A percentile compares a stretch with the other conserved stretches of the same genome.
phyloP scores from a whole-genome alignment of 495 filamentous ascomycete genomes.

The Trypethelium eluteriae region DNA sequence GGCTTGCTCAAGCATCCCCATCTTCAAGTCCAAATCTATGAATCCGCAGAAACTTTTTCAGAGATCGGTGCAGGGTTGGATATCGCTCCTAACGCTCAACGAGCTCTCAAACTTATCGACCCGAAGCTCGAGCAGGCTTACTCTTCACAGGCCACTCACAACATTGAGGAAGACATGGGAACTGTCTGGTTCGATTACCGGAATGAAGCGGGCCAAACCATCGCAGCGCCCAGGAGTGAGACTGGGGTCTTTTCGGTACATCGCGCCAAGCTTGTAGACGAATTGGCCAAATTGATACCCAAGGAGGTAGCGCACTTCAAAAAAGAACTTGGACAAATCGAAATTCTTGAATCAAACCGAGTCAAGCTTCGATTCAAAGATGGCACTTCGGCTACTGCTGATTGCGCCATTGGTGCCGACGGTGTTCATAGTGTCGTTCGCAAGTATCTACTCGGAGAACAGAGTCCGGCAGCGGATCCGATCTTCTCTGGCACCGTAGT shows the following conservation, averaged over 20 bases:
- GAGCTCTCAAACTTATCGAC: slow-evolving; percentile 19
- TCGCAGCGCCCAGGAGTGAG: slow-evolving; percentile 21
- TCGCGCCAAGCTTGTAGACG: slow-evolving; percentile 21
- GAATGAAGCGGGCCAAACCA: slow-evolving; percentile 17
- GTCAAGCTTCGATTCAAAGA: slow-evolving; percentile 22
- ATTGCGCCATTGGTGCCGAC: slow-evolving; percentile 23
- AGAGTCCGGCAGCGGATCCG: slow-evolving; percentile 36
- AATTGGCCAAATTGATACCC: slow-evolving; percentile 19
- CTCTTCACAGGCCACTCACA: slow-evolving; percentile 16
- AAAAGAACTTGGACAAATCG: slow-evolving; percentile 18
- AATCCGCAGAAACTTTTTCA: slow-evolving; percentile 18
- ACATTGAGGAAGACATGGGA: slow-evolving; percentile 17
- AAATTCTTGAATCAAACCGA: slow-evolving; percentile 8
- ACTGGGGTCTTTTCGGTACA: slow-evolving; percentile 19
- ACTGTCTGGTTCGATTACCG: slow-evolving; percentile 20
- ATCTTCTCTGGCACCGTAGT: slow-evolving; percentile 18
- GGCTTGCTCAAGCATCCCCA: slow-evolving; percentile 19
- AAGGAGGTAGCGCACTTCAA: slow-evolving; percentile 18
- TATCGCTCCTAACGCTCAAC: slow-evolving; percentile 22
- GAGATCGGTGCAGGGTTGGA: slow-evolving; percentile 24
- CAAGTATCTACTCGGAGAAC: slow-evolving; percentile 34
- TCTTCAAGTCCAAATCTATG: slow-evolving; percentile 24
- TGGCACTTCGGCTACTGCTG: slow-evolving; percentile 14
- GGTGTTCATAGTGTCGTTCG: slow-evolving; percentile 34
- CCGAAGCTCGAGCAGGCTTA: slow-evolving; percentile 19